These are phyloP conservation scores for Neltuma alba DNA, from an alignment of 306 rosid genomes.

Conservation along the genomic window DNA sequence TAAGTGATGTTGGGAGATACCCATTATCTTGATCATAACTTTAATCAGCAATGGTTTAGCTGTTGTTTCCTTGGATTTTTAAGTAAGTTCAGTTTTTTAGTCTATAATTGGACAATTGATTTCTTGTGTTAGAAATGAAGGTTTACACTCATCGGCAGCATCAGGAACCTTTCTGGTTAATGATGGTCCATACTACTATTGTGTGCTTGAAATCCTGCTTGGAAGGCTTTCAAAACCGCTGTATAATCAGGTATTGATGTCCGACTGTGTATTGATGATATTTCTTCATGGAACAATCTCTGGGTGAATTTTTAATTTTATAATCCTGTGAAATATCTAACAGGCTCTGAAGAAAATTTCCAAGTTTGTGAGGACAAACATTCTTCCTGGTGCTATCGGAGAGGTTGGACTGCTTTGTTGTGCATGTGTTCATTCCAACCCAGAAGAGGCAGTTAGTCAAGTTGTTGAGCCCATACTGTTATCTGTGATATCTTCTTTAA, in stretches of 20 bases:
- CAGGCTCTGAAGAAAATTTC: constrained; percentile 96
- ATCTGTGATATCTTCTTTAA: constrained; percentile 80
- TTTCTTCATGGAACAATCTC: constrained; percentile 21
- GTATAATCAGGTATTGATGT: constrained; percentile 71
- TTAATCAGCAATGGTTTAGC: constrained; percentile 8
- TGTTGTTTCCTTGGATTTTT: constrained; percentile 33
- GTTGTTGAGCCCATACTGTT: constrained; percentile 84
- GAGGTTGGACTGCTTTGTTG: constrained; percentile 99
- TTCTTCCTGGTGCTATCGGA: constrained; percentile 96
- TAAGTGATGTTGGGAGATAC: constrained; percentile 49
- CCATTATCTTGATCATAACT: constrained; percentile 26
- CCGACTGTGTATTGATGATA: constrained; percentile 22
- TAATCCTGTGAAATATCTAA: constrained; percentile 33
- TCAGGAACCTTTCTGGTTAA: constrained; percentile 98
- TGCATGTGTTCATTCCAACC: constrained; percentile 91
- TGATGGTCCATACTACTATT: constrained; percentile 94
- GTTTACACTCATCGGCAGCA: constrained; percentile 79
- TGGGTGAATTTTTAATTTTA: constrained; percentile 26
- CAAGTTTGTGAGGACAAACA: constrained; percentile 93
- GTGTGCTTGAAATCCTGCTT: constrained; percentile 91
- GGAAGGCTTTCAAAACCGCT: constrained; percentile 87
- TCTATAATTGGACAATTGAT: constrained; percentile 38
- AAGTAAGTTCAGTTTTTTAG: constrained; percentile 12
- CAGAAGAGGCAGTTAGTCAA: constrained; percentile 84
- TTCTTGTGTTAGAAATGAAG: constrained; percentile 80